Base-by-base conservation (phyloP, 2,329 filamentous ascomycete species). In the Teratosphaeria nubilosa region DNA sequence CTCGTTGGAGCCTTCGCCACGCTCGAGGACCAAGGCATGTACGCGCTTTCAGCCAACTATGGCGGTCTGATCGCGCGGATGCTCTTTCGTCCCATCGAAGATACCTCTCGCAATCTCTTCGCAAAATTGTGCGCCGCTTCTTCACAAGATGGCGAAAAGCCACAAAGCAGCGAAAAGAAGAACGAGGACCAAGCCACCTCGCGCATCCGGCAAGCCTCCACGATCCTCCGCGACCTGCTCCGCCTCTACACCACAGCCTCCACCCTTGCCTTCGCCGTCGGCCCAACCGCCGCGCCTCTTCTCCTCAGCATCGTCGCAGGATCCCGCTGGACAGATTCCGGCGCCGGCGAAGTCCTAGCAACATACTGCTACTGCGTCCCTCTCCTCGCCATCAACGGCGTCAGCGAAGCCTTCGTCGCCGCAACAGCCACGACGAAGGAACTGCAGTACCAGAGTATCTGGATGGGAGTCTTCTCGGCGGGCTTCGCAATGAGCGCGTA, bases 321-420 rank as follows among this genome's bases (percentile, higher is more conserved):
- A 1, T 77, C 80, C 0, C 82, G 80, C 58, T 99, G 94, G 94
- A 79, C 84, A 0, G 79, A 78, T 3, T 85, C 86, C 0, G 87
- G 87, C 51, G 90, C 91, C 0, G 86, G 86, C 5, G 73, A 80
- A 9, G 86, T 94, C 3, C 80, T 99, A 6, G 84, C 86, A 0
- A 81, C 81, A 0, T 99, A 96, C 73, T 91, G 90, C 75, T 91
- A 90, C 73, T 97, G 96, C 75, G 89, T 99, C 59, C 94, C 94
- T 0, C 84, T 97, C 27, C 81, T 97, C 3, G 94, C 92, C 2
- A 76, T 95, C 66, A 99, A 99, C 69, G 94, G 94, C 55, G 83
- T 97, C 24, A 84, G 87, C 1, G 94, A 99, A 74, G 90, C 91
- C 0, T 97, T 99, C 66, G 91, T 97, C 16, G 86, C 91, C 0